Percentiles rank a stretch among this genome's conserved stretches.
Conservation (phyloP, 805 yeast species). For the Tetrapisispora arboricola region DNA sequence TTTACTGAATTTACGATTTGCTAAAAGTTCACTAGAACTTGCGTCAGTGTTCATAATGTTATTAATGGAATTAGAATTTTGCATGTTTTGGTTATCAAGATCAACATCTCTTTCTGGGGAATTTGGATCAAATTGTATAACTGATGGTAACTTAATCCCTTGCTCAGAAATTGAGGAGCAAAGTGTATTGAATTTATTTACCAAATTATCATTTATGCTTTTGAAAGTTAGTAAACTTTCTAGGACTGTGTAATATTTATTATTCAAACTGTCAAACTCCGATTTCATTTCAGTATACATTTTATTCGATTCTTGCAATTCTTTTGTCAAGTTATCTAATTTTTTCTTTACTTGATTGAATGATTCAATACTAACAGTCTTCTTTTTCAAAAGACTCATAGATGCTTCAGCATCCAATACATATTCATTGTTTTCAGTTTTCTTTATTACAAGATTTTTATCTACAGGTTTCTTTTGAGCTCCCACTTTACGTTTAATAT, state of each 20-base stretch:
- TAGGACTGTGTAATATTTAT: constrained; percentile 54
- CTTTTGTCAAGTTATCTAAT: constrained; percentile 27
- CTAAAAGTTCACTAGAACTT: neutral
- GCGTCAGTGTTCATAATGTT: neutral
- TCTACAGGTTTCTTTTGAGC: constrained; percentile 35
- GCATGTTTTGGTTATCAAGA: neutral
- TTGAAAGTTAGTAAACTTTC: constrained; percentile 51
- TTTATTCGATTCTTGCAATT: constrained; percentile 13
- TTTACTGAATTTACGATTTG: neutral
- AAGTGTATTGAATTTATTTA: constrained; percentile 41
- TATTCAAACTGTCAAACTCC: constrained; percentile 36
- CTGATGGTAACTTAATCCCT: constrained; percentile 59
- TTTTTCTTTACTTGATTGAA: constrained; percentile 26
- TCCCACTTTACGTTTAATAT: constrained; percentile 77
- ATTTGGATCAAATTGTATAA: neutral
- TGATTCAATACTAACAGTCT: constrained; percentile 18
- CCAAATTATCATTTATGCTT: constrained; percentile 46
- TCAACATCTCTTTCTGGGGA: neutral
- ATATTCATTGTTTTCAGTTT: constrained; percentile 22
- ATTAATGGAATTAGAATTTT: neutral
- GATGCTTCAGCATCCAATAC: constrained; percentile 15
- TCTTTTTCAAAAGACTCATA: constrained; percentile 10
- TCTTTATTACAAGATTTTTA: constrained; percentile 22
- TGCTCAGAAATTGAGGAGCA: constrained; percentile 41
- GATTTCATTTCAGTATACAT: constrained; percentile 20